Evolutionary conservation across 305 asterid species (phyloP).

Genomic region (Salvia sclarea): DNA sequence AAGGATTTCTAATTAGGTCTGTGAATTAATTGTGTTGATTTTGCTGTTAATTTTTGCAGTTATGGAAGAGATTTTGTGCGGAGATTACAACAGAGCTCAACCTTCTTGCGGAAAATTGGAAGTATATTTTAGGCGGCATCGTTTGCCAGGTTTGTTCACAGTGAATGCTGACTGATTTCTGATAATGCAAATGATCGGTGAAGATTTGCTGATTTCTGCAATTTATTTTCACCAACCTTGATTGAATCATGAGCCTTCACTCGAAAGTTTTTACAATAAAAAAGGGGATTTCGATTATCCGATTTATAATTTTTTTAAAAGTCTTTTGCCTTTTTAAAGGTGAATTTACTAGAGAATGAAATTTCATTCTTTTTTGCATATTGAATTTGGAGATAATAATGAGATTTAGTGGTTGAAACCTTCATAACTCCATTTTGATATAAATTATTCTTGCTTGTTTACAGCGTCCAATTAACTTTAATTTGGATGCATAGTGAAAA

Average conservation of each 20-base stretch:
- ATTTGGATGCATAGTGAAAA: not conserved
- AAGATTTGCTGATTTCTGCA: not conserved
- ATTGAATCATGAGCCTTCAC: slow-evolving; percentile 6
- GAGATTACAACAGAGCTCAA: slow-evolving; percentile 52
- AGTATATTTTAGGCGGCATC: slow-evolving; percentile 74
- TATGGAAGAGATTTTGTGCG: slow-evolving; percentile 62
- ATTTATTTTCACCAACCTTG: not conserved
- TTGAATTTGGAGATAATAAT: slow-evolving; percentile 5
- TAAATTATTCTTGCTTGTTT: not conserved
- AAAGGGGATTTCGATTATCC: slow-evolving; percentile 16
- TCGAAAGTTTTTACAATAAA: not conserved
- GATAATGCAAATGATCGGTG: slow-evolving; percentile 13
- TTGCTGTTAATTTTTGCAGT: slow-evolving; percentile 30
- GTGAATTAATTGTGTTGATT: slow-evolving; percentile 14
- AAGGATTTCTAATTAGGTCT: not conserved
- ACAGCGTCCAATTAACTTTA: no score
- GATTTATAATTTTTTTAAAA: not conserved
- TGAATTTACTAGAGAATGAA: no score
- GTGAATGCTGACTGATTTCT: not conserved
- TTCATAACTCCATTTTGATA: not conserved
- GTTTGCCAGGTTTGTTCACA: slow-evolving; percentile 65
- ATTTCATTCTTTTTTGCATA: no score
- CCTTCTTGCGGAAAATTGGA: slow-evolving; percentile 72
- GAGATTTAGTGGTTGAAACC: not conserved
- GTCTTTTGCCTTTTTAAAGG: not conserved